These are phyloP conservation scores for Russula abietina DNA, from an alignment of 768 basidiomycete species.

Conservation along the genomic window DNA sequence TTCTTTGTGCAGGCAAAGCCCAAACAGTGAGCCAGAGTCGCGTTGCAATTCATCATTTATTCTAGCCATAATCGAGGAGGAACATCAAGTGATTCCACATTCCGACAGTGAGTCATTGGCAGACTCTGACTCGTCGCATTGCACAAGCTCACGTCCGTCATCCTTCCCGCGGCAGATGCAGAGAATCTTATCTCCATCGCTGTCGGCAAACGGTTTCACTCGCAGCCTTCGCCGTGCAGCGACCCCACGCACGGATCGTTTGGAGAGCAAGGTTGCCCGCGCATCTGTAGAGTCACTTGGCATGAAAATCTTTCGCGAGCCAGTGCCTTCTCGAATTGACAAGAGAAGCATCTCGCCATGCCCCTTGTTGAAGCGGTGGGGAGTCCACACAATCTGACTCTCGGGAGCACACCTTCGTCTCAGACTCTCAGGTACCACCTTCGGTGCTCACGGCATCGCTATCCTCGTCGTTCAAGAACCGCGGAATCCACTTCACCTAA, in stretches of 20 bases:
- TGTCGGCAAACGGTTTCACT: slow-evolving; percentile 34
- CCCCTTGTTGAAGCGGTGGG: slow-evolving; percentile 35
- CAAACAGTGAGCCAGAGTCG: too few species aligned
- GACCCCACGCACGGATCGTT: slow-evolving; percentile 59
- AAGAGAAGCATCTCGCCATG: slow-evolving; percentile 60
- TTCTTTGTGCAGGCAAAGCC: too few species aligned
- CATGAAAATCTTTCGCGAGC: slow-evolving; percentile 36
- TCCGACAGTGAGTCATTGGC: too few species aligned
- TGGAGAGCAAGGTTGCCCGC: slow-evolving; percentile 63
- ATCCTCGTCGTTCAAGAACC: slow-evolving; percentile 68
- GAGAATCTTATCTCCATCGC: slow-evolving; percentile 45
- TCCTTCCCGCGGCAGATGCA: slow-evolving; percentile 65
- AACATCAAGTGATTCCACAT: slow-evolving; percentile 82
- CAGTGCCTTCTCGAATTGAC: slow-evolving; percentile 34
- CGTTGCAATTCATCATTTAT: too few species aligned
- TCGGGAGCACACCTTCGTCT: slow-evolving; percentile 34
- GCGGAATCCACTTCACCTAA: slow-evolving; percentile 63
- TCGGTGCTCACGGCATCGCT: slow-evolving; percentile 48
- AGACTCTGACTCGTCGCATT: too few species aligned
- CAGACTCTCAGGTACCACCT: too few species aligned
- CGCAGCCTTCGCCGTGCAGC: slow-evolving; percentile 42
- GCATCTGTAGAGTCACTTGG: slow-evolving; percentile 74
- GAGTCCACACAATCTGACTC: slow-evolving; percentile 30
- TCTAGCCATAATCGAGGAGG: too few species aligned
- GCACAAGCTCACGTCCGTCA: slow-evolving; percentile 71